Evolutionary conservation across 306 rosid genomes (phyloP), one percentile per base, ranked within the genome.

Genomic region (Cicer pinnatifidum): DNA sequence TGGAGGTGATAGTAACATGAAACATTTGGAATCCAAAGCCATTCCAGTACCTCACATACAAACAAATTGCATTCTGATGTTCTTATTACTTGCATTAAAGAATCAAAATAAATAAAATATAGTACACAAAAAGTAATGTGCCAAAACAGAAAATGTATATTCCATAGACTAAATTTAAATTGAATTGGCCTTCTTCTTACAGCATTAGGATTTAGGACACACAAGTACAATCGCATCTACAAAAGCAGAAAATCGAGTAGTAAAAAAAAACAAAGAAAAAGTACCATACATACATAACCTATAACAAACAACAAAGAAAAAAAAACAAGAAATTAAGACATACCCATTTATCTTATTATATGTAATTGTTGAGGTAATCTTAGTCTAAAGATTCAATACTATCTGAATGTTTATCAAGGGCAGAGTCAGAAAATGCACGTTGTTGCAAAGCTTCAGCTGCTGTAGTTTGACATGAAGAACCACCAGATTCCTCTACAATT

Each of bases 241-340:
- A 64, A 59, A 15, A 66, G 44, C 64, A 67, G 28, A 70, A 70
- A 46, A 69, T 33, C 68, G 47, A 5, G 40, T 38, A 10, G 11
- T 1, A 67, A 45, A 57, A 63, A 63, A n/a, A 20, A 58, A 48
- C 44, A 58, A 4, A 20, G 1, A 39, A 69, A 67, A 40, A 43
- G 68, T 82, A 72, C 74, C 70, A 38, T 79, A 83, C 6, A 40
- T 37, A 85, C 84, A 81, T 20, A 19, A 4, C 71, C 78, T 71
- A 65, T 35, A 9, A 35, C 40, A 51, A 58, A 58, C 12, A 79
- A 15, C 33, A 53, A 7, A 17, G 17, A 16, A 38, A 41, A 9
- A 50, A 6, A 68, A 38, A 28, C 35, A 28, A 28, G 35, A 28
- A 28, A 28, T 28, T 28, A 28, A 28, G 35, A 28, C 5, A 28